Percentiles rank a stretch among this genome's conserved stretches.
Conservation (phyloP, 1,284 basidiomycete genomes). For the Tilletia indica region DNA sequence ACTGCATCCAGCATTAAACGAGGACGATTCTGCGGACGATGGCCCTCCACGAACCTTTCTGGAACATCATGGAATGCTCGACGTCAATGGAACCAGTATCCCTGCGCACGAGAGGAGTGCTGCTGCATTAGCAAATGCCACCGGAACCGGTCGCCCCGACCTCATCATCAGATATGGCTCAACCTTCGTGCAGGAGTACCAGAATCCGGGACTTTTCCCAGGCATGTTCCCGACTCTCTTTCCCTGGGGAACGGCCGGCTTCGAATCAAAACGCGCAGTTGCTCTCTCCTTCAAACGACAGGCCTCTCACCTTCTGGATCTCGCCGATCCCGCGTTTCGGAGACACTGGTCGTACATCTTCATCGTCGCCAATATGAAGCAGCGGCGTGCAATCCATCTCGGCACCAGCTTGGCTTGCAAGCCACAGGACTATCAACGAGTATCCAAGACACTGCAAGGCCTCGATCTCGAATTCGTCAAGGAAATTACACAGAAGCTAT, state of each 20-base stretch:
- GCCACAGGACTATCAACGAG: not conserved
- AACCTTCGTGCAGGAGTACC: not conserved
- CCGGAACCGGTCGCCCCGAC: not conserved
- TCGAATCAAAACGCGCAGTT: not conserved
- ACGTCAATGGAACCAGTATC: not conserved
- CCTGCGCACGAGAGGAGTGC: not conserved
- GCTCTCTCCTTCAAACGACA: not conserved
- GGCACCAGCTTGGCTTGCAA: not conserved
- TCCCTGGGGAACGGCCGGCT: slow-evolving; percentile 8
- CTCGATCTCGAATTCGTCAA: not conserved
- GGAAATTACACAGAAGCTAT: not conserved
- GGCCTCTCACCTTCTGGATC: not conserved
- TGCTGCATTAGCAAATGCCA: not conserved
- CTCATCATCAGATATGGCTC: not conserved
- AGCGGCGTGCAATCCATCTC: not conserved
- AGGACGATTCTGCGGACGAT: not conserved
- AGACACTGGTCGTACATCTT: slow-evolving; percentile 1
- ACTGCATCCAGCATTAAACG: not conserved
- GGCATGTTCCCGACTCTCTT: not conserved
- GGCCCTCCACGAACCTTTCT: not conserved
- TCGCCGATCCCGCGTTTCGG: not conserved
- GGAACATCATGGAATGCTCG: not conserved
- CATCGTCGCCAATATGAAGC: not conserved
- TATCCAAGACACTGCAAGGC: not conserved
- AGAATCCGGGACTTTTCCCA: not conserved